Percentiles rank a stretch among this genome's conserved stretches.
These are phyloP conservation scores for Mimosa bimucronata DNA, from an alignment of 306 rosid genomes.

Conservation along the genomic window DNA sequence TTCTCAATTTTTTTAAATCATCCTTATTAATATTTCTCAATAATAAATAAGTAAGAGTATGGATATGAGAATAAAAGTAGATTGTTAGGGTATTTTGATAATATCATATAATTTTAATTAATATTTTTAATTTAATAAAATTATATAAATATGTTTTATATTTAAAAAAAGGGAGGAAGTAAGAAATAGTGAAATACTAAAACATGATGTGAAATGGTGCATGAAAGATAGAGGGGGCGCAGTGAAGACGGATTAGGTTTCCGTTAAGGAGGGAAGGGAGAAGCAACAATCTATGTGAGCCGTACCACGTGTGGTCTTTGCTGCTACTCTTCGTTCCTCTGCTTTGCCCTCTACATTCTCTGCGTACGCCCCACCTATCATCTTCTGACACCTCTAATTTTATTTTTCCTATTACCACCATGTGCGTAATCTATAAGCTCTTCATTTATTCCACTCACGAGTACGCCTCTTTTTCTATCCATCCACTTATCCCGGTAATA, in stretches of 20 bases:
- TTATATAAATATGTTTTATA: too few species aligned
- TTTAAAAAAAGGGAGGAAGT: too few species aligned
- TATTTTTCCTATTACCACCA: neutral
- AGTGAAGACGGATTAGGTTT: slow-evolving; percentile 21
- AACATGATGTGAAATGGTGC: neutral
- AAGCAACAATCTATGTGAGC: neutral
- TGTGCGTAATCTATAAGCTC: neutral
- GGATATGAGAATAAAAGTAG: too few species aligned
- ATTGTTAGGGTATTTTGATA: too few species aligned
- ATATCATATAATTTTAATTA: too few species aligned
- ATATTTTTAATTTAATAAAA: too few species aligned
- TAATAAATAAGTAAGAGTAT: too few species aligned
- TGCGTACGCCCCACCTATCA: neutral
- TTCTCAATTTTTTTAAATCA: too few species aligned
- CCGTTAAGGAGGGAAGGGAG: neutral
- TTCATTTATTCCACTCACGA: neutral
- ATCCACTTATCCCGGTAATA: too few species aligned
- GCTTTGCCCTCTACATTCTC: neutral
- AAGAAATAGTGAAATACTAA: too few species aligned
- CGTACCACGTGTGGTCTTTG: neutral
- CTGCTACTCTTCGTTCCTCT: neutral
- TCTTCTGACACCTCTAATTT: slow-evolving; percentile 5
- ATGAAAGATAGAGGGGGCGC: neutral
- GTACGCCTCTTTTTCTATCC: too few species aligned
- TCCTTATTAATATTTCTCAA: too few species aligned